Percentiles rank a stretch among this genome's conserved stretches.
phyloP scores from a whole-genome alignment of 148 eudicot species.

The Rhododendron vialii region DNA sequence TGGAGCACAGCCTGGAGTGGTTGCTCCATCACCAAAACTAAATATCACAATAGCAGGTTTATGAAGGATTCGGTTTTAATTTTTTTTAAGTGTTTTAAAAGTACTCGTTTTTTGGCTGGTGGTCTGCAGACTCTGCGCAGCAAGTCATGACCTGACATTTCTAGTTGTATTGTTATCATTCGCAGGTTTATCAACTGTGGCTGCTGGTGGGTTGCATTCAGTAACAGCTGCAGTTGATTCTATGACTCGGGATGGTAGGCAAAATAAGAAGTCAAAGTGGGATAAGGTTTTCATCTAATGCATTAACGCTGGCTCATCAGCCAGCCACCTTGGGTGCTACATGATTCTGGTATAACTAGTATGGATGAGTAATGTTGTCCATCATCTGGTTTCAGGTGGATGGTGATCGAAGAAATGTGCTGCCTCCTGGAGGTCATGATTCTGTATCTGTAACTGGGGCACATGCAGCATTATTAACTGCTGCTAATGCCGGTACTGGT shows the following conservation, averaged over 20 bases:
- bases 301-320: neutral
- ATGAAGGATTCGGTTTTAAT: neutral
- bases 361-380: neutral
- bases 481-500: slow-evolving; percentile 81
- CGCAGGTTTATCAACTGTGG: slow-evolving; percentile 43
- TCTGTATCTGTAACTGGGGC: slow-evolving; percentile 47
- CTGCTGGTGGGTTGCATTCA: slow-evolving; percentile 40
- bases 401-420: slow-evolving; percentile 54
- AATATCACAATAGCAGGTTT: slow-evolving; percentile 63
- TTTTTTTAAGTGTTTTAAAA: neutral
- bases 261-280: slow-evolving; percentile 94
- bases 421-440: slow-evolving; percentile 51
- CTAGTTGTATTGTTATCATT: slow-evolving; percentile 10
- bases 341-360: neutral
- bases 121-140: neutral
- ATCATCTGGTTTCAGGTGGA: slow-evolving; percentile 56
- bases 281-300: slow-evolving; percentile 56
- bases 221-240: slow-evolving; percentile 41
- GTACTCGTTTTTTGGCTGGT: neutral
- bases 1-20: slow-evolving; percentile 51
- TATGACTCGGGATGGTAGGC: slow-evolving; percentile 67
- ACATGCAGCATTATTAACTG: slow-evolving; percentile 55
- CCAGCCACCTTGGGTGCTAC: neutral
- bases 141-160: neutral
- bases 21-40: slow-evolving; percentile 50